phyloP scores from a whole-genome alignment of 2,329 filamentous ascomycete genomes.

The Didymella segeticola region DNA sequence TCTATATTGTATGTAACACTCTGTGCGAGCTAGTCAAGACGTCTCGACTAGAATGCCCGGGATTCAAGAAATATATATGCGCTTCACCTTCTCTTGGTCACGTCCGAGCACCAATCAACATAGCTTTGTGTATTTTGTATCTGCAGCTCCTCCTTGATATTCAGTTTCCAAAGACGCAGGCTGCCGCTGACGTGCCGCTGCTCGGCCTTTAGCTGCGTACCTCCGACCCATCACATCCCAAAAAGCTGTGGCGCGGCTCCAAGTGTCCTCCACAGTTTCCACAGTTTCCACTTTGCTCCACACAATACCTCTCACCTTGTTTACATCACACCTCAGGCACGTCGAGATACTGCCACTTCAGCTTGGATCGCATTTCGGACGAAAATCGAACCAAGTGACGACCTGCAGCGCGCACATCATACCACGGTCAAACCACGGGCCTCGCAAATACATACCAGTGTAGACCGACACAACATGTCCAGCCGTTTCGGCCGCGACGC shows the following conservation, averaged over 20 bases:
- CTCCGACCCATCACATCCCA: constrained; percentile 17
- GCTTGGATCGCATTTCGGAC: no score
- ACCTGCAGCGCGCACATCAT: background rate
- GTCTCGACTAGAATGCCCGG: constrained; percentile 6
- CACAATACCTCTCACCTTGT: no score
- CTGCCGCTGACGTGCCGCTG: constrained; percentile 7
- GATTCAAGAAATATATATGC: constrained; percentile 17
- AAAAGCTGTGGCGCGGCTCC: constrained; percentile 17
- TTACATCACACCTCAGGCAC: background rate
- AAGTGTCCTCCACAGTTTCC: constrained; percentile 29
- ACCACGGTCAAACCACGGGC: no score
- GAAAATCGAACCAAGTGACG: no score
- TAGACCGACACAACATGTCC: no score
- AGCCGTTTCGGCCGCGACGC: constrained; percentile 29
- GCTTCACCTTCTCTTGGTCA: background rate
- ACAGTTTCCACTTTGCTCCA: constrained; percentile 16
- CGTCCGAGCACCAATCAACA: background rate
- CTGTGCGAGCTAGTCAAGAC: constrained; percentile 9
- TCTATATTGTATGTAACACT: constrained; percentile 22
- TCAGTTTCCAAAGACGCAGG: background rate
- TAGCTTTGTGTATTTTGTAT: background rate
- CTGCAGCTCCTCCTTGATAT: background rate
- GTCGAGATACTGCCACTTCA: no score
- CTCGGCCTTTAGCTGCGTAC: constrained; percentile 24
- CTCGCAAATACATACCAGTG: no score